Evolutionary conservation across 2,329 filamentous ascomycete species (phyloP).

Genomic region (Hirsutella rhossiliensis): DNA sequence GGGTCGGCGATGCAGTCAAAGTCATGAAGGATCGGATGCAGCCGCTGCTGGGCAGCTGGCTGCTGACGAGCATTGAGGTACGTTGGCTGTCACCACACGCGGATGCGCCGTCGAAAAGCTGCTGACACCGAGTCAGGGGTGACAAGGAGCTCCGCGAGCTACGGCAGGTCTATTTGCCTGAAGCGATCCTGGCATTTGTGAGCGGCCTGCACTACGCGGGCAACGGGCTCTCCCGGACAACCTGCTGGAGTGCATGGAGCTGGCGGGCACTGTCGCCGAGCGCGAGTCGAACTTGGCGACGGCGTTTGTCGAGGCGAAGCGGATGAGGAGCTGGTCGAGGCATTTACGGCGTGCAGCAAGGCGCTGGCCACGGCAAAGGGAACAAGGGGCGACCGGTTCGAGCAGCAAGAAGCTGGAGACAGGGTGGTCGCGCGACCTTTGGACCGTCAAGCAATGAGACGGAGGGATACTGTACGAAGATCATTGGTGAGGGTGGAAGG

Average conservation of each 20-base stretch:
- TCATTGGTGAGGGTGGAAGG: no score
- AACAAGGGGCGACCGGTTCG: slow-evolving; percentile 38
- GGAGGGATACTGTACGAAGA: background rate
- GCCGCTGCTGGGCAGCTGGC: slow-evolving; percentile 53
- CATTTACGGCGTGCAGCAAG: slow-evolving; percentile 67
- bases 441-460: slow-evolving; percentile 36
- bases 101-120: background rate
- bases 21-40: slow-evolving; percentile 43
- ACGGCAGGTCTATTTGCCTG: slow-evolving; percentile 70
- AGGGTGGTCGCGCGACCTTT: slow-evolving; percentile 52
- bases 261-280: slow-evolving; percentile 64
- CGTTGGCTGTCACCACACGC: slow-evolving; percentile 9
- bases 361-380: slow-evolving; percentile 45
- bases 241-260: slow-evolving; percentile 75
- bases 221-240: slow-evolving; percentile 62
- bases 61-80: slow-evolving; percentile 45
- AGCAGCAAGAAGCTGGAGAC: slow-evolving; percentile 48
- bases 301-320: slow-evolving; percentile 49
- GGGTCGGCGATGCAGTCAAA: slow-evolving; percentile 42
- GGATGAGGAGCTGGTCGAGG: slow-evolving; percentile 68
- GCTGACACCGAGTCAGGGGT: slow-evolving; percentile 22
- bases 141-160: slow-evolving; percentile 51
- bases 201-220: slow-evolving; percentile 71
- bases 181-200: slow-evolving; percentile 74
- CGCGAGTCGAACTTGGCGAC: slow-evolving; percentile 53